Conservation (phyloP, 805 yeast genomes). For the Candida namnaoensis region DNA sequence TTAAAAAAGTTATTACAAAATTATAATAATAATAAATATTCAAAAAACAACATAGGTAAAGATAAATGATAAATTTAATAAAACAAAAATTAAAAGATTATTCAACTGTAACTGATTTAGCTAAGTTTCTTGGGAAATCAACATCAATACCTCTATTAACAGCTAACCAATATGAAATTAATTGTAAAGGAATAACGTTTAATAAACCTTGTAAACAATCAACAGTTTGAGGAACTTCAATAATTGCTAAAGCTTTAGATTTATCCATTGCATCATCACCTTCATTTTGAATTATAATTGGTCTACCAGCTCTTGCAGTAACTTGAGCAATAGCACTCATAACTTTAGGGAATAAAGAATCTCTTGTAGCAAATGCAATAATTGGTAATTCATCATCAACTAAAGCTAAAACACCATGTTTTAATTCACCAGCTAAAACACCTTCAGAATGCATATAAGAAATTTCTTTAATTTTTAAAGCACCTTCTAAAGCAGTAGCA, state of each 20-base stretch:
- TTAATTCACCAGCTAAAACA: slow-evolving; percentile 97
- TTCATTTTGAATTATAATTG: slow-evolving; percentile 86
- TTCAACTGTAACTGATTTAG: slow-evolving; percentile 97
- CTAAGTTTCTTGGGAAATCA: slow-evolving; percentile 97
- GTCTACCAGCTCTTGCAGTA: slow-evolving; percentile 94
- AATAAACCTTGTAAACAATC: slow-evolving; percentile 96
- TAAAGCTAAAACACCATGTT: slow-evolving; percentile 95
- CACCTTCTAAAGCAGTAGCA: slow-evolving; percentile 98
- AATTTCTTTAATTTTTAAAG: slow-evolving; percentile 94
- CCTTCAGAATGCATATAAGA: slow-evolving; percentile 99
- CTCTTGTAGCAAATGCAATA: slow-evolving; percentile 93
- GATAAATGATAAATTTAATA: too few species aligned
- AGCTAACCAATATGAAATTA: slow-evolving; percentile 96
- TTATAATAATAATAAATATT: too few species aligned
- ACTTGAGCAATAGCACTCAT: slow-evolving; percentile 95
- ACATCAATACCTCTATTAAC: slow-evolving; percentile 92
- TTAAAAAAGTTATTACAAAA: too few species aligned
- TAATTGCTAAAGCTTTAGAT: slow-evolving; percentile 52
- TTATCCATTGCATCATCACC: slow-evolving; percentile 55
- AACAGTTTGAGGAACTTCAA: slow-evolving; percentile 91
- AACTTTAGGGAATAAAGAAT: slow-evolving; percentile 91
- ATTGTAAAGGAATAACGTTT: slow-evolving; percentile 89
- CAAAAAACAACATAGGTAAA: too few species aligned
- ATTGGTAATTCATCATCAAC: slow-evolving; percentile 93
- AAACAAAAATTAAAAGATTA: slow-evolving; percentile 20